A percentile compares a stretch with the other conserved stretches of the same genome.
Evolutionary conservation across 331 rosid species (phyloP).

Genomic region (Rosa hybrid): DNA sequence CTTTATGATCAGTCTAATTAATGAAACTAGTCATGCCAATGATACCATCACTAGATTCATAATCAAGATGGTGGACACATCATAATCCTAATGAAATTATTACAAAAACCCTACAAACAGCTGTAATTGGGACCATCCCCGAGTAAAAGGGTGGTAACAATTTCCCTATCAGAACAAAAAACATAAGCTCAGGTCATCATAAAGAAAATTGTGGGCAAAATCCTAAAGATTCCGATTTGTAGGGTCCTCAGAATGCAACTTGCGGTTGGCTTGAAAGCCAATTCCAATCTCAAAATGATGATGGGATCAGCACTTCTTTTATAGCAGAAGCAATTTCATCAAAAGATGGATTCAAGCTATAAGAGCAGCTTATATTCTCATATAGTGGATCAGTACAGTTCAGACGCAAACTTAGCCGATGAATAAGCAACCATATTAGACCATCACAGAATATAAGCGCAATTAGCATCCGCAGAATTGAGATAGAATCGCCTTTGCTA

Average conservation of each 20-base stretch:
- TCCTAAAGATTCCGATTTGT: constrained; percentile 51
- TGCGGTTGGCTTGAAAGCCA: constrained; percentile 39
- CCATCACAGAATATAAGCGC: background rate
- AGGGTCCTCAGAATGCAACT: constrained; percentile 38
- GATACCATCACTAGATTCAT: background rate
- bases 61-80: background rate
- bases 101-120: constrained; percentile 10
- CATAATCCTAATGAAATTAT: constrained; percentile 17
- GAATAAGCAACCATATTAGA: background rate
- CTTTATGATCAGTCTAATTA: background rate
- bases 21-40: background rate
- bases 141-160: constrained; percentile 17
- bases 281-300: constrained; percentile 30
- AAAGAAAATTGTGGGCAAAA: constrained; percentile 35
- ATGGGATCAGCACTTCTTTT: background rate
- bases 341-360: background rate
- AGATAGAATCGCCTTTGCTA: background rate
- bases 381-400: background rate
- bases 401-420: background rate
- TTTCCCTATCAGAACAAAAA: constrained; percentile 25
- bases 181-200: constrained; percentile 33
- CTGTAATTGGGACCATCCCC: constrained; percentile 29
- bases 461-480: background rate
- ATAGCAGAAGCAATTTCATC: background rate
- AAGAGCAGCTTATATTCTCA: background rate